A percentile compares a stretch with the other conserved stretches of the same genome.
Conservation (phyloP, 805 yeast species). For the Jamesozyma spencerorum region DNA sequence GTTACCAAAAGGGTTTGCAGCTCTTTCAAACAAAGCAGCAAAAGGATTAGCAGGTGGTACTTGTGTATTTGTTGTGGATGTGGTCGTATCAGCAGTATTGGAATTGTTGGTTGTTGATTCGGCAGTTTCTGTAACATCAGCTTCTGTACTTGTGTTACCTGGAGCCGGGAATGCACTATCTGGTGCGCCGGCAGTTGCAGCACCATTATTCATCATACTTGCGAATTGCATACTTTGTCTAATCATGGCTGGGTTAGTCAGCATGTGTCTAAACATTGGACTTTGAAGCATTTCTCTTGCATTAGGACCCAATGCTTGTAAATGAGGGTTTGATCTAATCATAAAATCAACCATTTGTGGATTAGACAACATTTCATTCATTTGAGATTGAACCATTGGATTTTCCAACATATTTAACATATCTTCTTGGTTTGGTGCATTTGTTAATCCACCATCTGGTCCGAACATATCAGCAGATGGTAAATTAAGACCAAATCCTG, state of each 20-base stretch:
- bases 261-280: slow-evolving; percentile 70
- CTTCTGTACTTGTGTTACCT: slow-evolving; percentile 30
- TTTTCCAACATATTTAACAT: slow-evolving; percentile 64
- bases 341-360: slow-evolving; percentile 82
- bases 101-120: slow-evolving; percentile 13
- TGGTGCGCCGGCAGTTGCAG: slow-evolving; percentile 18
- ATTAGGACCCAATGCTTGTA: slow-evolving; percentile 81
- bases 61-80: slow-evolving; percentile 12
- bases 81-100: not conserved
- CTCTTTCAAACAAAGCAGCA: slow-evolving; percentile 28
- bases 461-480: slow-evolving; percentile 88
- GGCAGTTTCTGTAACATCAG: slow-evolving; percentile 11
- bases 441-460: slow-evolving; percentile 70
- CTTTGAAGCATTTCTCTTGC: slow-evolving; percentile 78
- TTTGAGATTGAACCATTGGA: slow-evolving; percentile 73
- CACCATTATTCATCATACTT: slow-evolving; percentile 33
- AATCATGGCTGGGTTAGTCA: slow-evolving; percentile 77
- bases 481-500: slow-evolving; percentile 67
- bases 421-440: slow-evolving; percentile 68
- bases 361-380: slow-evolving; percentile 74
- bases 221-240: slow-evolving; percentile 75
- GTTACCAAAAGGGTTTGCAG: slow-evolving; percentile 15
- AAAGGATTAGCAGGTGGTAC: slow-evolving; percentile 35
- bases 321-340: slow-evolving; percentile 75
- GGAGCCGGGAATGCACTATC: slow-evolving; percentile 42